Conservation (phyloP, 1,284 basidiomycete species). For the Irpex sp. region DNA sequence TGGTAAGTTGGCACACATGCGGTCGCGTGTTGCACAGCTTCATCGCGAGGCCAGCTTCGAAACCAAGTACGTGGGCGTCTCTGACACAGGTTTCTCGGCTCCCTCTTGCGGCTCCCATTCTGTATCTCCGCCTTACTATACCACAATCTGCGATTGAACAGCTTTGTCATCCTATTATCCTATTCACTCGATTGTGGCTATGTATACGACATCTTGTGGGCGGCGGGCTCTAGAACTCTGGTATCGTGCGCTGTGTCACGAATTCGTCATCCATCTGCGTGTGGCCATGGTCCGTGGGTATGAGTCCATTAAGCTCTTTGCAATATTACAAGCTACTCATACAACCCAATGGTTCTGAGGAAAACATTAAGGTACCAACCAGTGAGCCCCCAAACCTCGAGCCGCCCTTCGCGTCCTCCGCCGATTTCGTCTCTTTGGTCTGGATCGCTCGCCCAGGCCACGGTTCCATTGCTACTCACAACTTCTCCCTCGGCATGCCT, state of each 20-base stretch:
- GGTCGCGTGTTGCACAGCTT: neutral
- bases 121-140: neutral
- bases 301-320: neutral
- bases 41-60: neutral
- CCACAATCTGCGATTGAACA: neutral
- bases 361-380: constrained; percentile 74
- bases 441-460: constrained; percentile 21
- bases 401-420: constrained; percentile 35
- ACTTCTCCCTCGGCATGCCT: constrained; percentile 14
- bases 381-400: constrained; percentile 80
- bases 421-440: constrained; percentile 40
- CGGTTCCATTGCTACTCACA: constrained; percentile 12
- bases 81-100: neutral
- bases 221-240: neutral
- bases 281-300: too few species aligned
- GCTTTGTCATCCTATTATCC: neutral
- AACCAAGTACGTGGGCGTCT: neutral
- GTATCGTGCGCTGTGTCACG: neutral
- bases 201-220: neutral
- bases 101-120: neutral
- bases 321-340: constrained; percentile 24
- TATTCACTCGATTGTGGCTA: neutral
- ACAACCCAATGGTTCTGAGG: constrained; percentile 47
- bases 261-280: neutral
- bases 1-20: neutral